Evolutionary conservation across 1,284 basidiomycete genomes (phyloP), one percentile per base, ranked within the genome.

Genomic region (Schizophyllum amplum): DNA sequence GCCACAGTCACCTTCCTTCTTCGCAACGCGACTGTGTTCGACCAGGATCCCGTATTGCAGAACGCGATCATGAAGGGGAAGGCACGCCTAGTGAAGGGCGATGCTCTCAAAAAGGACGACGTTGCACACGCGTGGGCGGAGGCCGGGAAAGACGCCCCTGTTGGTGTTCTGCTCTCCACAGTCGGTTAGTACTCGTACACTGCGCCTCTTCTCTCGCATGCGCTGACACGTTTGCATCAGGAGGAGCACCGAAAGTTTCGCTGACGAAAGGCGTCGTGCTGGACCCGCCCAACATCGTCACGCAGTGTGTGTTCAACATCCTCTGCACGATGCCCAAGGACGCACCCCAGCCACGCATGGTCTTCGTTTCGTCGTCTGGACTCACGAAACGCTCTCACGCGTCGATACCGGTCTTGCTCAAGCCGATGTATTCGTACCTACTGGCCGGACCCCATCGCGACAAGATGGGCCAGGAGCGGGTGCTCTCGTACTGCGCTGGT

Each of bases 391-490:
- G 66, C 1, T 75, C 79, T 2, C 77, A 79, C 61, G 58, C 64
- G 0, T 64, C 69, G 7, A 71, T 87, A 1, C 85, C 85, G 0
- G 48, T 79, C 24, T 61, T 68, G 1, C 60, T 83, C 26, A 80
- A 77, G 60, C 73, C 73, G 0, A 0, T 86, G 0, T 84, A 83
- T 65, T 60, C 65, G 5, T 72, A 68, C 57, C 51, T 77, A 47
- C 70, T 84, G 42, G 47, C 62, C 1, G 58, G 47, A 0, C 76
- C 81, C 2, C 83, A 83, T 63, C 68, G 64, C 23, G 84, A 87
- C 68, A 87, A 87, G 65, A 57, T 78, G 48, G 82, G 78, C 4
- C 65, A 71, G 33, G 85, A 87, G 66, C 71, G 76, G 24, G 65
- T 76, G 1, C 55, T 81, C 7, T 69, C 73, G 0, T 68, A 83